Percentiles rank a stretch among this genome's conserved stretches.
phyloP scores from a whole-genome alignment of 371 early-diverging fungal genomes.

The Actinomucor elegans region DNA sequence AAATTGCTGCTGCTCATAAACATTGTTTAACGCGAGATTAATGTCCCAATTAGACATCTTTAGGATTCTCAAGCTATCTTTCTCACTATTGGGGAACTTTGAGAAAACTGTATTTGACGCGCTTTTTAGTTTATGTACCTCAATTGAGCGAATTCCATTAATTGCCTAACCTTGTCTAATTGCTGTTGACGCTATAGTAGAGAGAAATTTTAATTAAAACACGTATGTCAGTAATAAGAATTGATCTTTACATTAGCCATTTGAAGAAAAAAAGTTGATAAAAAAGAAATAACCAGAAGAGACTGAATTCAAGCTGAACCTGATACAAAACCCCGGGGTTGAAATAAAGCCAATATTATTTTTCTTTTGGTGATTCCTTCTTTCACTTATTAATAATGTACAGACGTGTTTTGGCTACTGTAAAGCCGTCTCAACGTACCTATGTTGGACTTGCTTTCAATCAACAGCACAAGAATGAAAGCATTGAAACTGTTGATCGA shows the following conservation, averaged over 20 bases:
- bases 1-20: constrained; percentile 37
- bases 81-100: constrained; percentile 42
- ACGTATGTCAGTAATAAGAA: background rate
- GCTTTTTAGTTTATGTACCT: no score
- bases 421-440: constrained; percentile 9
- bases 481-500: constrained; percentile 20
- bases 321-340: constrained; percentile 10
- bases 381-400: constrained; percentile 7
- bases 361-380: background rate
- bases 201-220: background rate
- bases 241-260: background rate
- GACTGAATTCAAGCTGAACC: no score
- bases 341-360: background rate
- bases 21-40: constrained; percentile 63
- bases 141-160: constrained; percentile 50
- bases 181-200: constrained; percentile 21
- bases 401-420: constrained; percentile 13
- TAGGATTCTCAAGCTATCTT: constrained; percentile 52
- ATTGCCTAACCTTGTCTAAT: constrained; percentile 49
- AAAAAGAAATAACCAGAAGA: no score
- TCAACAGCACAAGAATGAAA: constrained; percentile 9
- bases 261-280: background rate
- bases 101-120: no score
- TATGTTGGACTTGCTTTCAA: constrained; percentile 32
- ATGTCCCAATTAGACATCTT: constrained; percentile 64